phyloP scores from a whole-genome alignment of 371 early-diverging fungal species.

The Mortierella sp. region DNA sequence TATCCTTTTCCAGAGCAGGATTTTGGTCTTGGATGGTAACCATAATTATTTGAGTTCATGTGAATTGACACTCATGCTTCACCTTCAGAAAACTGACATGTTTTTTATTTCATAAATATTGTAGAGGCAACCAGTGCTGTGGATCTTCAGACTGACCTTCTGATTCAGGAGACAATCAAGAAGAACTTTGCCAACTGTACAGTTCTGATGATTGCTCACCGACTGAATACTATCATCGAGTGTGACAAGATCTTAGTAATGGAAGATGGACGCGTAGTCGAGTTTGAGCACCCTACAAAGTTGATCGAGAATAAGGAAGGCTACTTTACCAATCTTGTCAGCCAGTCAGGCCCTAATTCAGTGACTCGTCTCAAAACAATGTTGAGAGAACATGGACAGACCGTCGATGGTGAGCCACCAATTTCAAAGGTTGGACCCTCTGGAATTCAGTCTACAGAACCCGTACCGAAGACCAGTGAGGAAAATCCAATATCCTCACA shows the following conservation, averaged over 20 bases:
- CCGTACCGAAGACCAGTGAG: constrained; percentile 4
- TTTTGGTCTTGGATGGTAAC: constrained; percentile 82
- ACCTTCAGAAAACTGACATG: neutral
- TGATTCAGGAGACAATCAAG: constrained; percentile 86
- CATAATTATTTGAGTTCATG: neutral
- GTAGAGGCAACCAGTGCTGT: constrained; percentile 66
- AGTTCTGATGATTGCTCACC: constrained; percentile 86
- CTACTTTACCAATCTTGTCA: constrained; percentile 67
- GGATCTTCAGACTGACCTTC: constrained; percentile 75
- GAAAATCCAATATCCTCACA: neutral
- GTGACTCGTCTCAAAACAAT: constrained; percentile 55
- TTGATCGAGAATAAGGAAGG: constrained; percentile 67
- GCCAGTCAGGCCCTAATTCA: constrained; percentile 56
- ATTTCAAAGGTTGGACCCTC: constrained; percentile 11
- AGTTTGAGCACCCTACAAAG: constrained; percentile 79
- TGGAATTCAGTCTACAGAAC: neutral
- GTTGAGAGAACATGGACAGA: constrained; percentile 51
- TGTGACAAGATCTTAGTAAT: constrained; percentile 89
- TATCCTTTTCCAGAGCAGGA: constrained; percentile 74
- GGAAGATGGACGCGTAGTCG: constrained; percentile 81
- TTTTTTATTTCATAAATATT: neutral
- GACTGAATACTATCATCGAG: constrained; percentile 85
- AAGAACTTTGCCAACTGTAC: constrained; percentile 86
- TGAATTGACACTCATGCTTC: neutral
- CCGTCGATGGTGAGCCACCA: constrained; percentile 33